Conservation (phyloP, 2,329 filamentous ascomycete genomes). For the Rutstroemia sp. region DNA sequence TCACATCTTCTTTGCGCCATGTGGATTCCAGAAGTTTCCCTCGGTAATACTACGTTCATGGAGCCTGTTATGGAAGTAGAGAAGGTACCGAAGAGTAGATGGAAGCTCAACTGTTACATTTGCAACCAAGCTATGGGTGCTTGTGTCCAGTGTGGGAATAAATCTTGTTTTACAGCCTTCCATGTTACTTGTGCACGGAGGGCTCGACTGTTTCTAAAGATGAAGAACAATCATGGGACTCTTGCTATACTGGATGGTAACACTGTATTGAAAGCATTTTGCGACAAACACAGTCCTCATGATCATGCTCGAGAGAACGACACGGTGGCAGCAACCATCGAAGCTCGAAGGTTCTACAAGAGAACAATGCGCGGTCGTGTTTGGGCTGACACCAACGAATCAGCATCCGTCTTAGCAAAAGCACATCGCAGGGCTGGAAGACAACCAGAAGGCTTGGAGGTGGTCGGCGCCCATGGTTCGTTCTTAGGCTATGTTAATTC, state of each 20-base stretch:
- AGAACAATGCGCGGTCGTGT: slow-evolving; percentile 80
- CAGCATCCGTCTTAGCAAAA: slow-evolving; percentile 74
- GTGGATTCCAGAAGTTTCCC: slow-evolving; percentile 95
- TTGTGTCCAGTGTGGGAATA: slow-evolving; percentile 97
- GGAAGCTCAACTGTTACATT: slow-evolving; percentile 93
- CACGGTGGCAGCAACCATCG: slow-evolving; percentile 69
- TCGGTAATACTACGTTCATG: slow-evolving; percentile 96
- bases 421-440: slow-evolving; percentile 55
- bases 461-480: slow-evolving; percentile 72
- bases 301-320: slow-evolving; percentile 86
- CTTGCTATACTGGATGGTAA: slow-evolving; percentile 70
- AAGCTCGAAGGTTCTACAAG: slow-evolving; percentile 85
- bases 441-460: slow-evolving; percentile 72
- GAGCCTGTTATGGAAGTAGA: slow-evolving; percentile 97
- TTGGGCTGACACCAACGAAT: slow-evolving; percentile 86
- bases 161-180: slow-evolving; percentile 93
- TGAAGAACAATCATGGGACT: slow-evolving; percentile 85
- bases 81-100: slow-evolving; percentile 89
- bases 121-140: slow-evolving; percentile 97
- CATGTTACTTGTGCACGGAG: slow-evolving; percentile 92
- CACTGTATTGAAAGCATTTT: slow-evolving; percentile 86
- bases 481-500: slow-evolving; percentile 50
- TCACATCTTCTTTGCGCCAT: slow-evolving; percentile 93
- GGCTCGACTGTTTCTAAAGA: slow-evolving; percentile 82
- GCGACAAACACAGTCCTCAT: slow-evolving; percentile 85